A percentile compares a stretch with the other conserved stretches of the same genome.
phyloP scores from a whole-genome alignment of 306 rosid genomes.

The Prunus kanzakura region DNA sequence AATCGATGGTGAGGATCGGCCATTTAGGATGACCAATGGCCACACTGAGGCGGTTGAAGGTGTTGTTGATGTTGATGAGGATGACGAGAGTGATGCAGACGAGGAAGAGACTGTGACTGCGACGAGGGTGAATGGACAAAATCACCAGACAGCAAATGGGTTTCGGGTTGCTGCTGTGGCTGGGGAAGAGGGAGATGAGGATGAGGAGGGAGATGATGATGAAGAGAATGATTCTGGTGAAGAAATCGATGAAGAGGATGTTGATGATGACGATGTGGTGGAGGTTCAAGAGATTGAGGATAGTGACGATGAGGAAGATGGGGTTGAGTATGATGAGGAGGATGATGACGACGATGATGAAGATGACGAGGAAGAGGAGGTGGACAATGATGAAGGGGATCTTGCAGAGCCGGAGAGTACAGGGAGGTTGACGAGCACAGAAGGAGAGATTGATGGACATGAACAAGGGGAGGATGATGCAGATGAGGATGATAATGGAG shows the following conservation, averaged over 20 bases:
- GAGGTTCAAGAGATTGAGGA: conserved; percentile 77
- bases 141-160: conserved; percentile 55
- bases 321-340: conserved; percentile 62
- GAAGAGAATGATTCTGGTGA: conserved; percentile 69
- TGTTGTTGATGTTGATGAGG: conserved; percentile 80
- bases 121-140: conserved; percentile 46
- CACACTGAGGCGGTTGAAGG: conserved; percentile 69
- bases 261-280: conserved; percentile 79
- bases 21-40: conserved; percentile 48
- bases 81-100: conserved; percentile 88
- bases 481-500: conserved; percentile 78
- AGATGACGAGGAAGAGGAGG: conserved; percentile 75
- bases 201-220: conserved; percentile 50
- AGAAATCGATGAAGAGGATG: conserved; percentile 82
- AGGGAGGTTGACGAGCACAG: conserved; percentile 58
- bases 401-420: conserved; percentile 61
- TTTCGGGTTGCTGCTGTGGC: conserved; percentile 54
- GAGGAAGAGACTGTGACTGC: conserved; percentile 76
- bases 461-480: conserved; percentile 91
- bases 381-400: conserved; percentile 78
- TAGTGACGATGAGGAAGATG: conserved; percentile 71
- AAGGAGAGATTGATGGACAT: conserved; percentile 92
- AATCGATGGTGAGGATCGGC: conserved; percentile 72
- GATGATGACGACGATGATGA: conserved; percentile 50
- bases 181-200: conserved; percentile 43